Conservation (phyloP, 2,329 filamentous ascomycete species). For the Cladorrhinum sp. region DNA sequence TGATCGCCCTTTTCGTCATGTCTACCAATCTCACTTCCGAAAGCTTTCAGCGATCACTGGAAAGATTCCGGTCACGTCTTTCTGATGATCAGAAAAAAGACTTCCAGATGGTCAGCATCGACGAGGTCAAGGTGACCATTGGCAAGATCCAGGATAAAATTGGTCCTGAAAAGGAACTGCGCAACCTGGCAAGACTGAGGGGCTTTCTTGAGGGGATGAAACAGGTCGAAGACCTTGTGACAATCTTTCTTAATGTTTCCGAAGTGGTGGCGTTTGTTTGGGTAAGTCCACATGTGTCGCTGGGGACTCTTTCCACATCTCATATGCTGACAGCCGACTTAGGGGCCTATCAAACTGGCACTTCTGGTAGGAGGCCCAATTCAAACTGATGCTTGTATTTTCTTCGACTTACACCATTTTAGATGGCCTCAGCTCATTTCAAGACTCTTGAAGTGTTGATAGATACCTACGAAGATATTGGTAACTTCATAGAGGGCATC, state of each 20-base stretch:
- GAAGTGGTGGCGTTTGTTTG: constrained; percentile 1
- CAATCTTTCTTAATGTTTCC: neutral
- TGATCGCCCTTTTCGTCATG: neutral
- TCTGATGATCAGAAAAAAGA: neutral
- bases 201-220: constrained; percentile 3
- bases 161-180: neutral
- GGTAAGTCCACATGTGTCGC: neutral
- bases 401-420: neutral
- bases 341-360: neutral
- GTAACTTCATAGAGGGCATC: neutral
- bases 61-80: neutral
- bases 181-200: neutral
- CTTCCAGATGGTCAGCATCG: neutral
- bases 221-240: neutral
- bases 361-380: neutral
- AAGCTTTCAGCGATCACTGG: neutral
- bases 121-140: neutral
- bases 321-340: neutral
- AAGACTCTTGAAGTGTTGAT: neutral
- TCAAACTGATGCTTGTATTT: neutral
- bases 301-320: neutral
- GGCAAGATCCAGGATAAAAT: neutral
- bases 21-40: neutral
- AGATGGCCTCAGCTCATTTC: neutral
- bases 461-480: neutral